Evolutionary conservation across 306 rosid species (phyloP).

Genomic region (Fragaria ananassa): DNA sequence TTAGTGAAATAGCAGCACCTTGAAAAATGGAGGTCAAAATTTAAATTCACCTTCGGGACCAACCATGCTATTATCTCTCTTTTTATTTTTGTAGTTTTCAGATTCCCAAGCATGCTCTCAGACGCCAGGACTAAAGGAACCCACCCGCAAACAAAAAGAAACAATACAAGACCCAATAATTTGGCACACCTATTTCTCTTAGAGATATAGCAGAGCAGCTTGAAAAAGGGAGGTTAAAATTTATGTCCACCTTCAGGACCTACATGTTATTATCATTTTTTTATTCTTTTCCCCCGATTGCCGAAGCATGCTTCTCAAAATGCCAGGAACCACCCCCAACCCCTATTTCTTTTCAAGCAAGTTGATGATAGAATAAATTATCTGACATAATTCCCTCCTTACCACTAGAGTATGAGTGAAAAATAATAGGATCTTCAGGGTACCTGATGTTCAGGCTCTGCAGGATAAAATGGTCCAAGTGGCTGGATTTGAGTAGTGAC

Average conservation of each 20-base stretch:
- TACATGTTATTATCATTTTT: neutral
- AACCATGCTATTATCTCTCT: neutral
- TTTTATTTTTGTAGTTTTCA: neutral
- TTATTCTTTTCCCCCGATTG: no score
- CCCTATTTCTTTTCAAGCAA: neutral
- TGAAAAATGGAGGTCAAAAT: neutral
- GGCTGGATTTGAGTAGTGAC: conserved; percentile 83
- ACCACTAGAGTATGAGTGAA: neutral
- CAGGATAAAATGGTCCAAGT: conserved; percentile 64
- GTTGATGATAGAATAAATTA: neutral
- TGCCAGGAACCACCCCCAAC: no score
- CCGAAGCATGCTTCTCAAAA: no score
- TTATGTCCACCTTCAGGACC: no score
- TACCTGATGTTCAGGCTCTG: conserved; percentile 96
- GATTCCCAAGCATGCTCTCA: neutral
- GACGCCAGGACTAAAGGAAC: neutral
- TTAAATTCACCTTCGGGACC: neutral
- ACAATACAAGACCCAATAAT: neutral
- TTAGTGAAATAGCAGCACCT: neutral
- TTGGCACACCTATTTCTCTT: no score
- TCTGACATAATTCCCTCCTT: neutral
- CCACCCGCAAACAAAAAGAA: no score
- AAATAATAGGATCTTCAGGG: neutral
- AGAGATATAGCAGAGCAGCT: no score
- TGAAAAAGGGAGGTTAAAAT: no score